phyloP scores from a whole-genome alignment of 305 asterid species.

The Fraxinus nigra region DNA sequence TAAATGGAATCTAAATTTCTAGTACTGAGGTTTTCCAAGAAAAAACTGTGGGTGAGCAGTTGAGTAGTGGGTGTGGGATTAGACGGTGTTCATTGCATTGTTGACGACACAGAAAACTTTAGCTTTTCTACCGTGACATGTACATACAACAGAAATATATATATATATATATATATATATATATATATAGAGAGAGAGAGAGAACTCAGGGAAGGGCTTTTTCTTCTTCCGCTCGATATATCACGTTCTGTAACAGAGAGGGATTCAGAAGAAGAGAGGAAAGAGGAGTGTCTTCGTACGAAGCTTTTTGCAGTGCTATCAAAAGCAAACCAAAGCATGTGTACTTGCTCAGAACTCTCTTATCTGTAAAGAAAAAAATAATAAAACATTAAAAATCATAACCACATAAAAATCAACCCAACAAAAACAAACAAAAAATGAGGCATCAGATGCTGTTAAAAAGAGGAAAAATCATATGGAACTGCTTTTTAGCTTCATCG shows the following conservation, averaged over 20 bases:
- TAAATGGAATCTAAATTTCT: neutral
- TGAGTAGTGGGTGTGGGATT: slow-evolving; percentile 13
- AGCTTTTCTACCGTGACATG: slow-evolving; percentile 19
- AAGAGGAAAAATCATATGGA: neutral
- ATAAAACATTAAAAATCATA: neutral
- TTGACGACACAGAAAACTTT: slow-evolving; percentile 21
- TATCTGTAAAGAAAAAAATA: neutral
- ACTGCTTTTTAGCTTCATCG: neutral
- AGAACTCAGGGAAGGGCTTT: neutral
- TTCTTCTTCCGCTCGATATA: neutral
- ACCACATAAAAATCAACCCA: slow-evolving; percentile 2
- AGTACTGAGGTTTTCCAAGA: slow-evolving; percentile 14
- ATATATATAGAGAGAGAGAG: too few species aligned
- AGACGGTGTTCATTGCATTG: slow-evolving; percentile 19
- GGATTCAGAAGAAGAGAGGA: neutral
- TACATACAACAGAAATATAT: neutral
- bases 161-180: neutral
- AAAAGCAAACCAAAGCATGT: neutral
- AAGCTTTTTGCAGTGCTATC: slow-evolving; percentile 7
- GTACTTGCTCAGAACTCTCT: slow-evolving; percentile 1
- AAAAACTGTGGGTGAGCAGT: slow-evolving; percentile 3
- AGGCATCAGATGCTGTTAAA: neutral
- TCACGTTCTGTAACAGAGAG: slow-evolving; percentile 1
- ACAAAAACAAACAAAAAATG: neutral
- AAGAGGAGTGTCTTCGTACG: neutral